Percentiles rank a stretch among this genome's conserved stretches.
phyloP scores from a whole-genome alignment of 805 yeast species.

The Spathaspora gorwiae region DNA sequence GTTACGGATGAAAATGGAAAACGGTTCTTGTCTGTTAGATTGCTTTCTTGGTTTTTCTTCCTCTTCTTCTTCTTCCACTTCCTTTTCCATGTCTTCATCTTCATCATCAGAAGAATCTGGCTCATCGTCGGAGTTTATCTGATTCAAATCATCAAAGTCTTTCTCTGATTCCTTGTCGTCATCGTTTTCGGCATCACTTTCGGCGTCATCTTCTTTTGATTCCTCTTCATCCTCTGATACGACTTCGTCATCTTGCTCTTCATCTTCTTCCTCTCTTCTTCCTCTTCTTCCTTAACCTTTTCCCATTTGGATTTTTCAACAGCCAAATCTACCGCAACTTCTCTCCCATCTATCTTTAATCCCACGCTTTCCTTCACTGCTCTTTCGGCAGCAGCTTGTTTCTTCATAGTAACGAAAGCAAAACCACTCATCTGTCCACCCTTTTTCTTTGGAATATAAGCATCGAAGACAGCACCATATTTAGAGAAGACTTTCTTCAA shows the following conservation, averaged over 20 bases:
- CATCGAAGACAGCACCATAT: conserved; percentile 85
- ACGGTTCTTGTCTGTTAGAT: conserved; percentile 62
- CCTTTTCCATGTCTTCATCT: conserved; percentile 22
- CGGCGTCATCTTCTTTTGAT: conserved; percentile 30
- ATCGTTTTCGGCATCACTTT: conserved; percentile 26
- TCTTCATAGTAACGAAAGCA: conserved; percentile 90
- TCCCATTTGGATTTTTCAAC: conserved; percentile 85
- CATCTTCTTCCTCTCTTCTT: conserved; percentile 35
- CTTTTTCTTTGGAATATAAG: conserved; percentile 78
- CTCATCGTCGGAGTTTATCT: conserved; percentile 30
- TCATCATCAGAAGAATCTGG: conserved; percentile 26
- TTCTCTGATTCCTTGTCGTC: conserved; percentile 30
- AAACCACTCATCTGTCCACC: conserved; percentile 93
- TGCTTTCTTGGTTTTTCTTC: conserved; percentile 26
- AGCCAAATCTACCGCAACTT: conserved; percentile 92
- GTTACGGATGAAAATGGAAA: conserved; percentile 81
- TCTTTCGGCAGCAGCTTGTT: conserved; percentile 65
- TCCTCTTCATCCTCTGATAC: conserved; percentile 36
- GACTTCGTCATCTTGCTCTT: conserved; percentile 34
- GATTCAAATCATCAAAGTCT: conserved; percentile 25
- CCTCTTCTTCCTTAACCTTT: conserved; percentile 37
- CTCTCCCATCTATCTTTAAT: conserved; percentile 80
- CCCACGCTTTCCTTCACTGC: conserved; percentile 77
- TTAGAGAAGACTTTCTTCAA: conserved; percentile 65
- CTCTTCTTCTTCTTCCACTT: conserved; percentile 18